Conservation (phyloP, 768 basidiomycete species). For the Kwoniella newhampshirensis region DNA sequence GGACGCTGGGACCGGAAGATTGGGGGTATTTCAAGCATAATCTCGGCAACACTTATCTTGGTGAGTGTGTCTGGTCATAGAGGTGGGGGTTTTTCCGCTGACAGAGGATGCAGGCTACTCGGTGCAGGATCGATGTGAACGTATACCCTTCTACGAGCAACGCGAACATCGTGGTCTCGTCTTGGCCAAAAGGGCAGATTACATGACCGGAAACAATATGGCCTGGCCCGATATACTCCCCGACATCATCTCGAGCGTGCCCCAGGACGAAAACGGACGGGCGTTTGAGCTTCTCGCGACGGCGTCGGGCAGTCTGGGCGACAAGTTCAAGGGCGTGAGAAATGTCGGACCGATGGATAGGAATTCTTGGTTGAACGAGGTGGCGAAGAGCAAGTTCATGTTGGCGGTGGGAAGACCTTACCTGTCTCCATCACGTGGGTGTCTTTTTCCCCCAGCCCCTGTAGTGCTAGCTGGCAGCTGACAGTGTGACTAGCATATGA, state of each 20-base stretch:
- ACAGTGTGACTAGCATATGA: slow-evolving; percentile 23
- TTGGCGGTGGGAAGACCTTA: slow-evolving; percentile 25
- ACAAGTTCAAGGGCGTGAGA: neutral
- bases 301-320: too few species aligned
- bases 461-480: too few species aligned
- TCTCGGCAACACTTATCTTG: too few species aligned
- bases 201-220: slow-evolving; percentile 2
- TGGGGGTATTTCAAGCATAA: too few species aligned
- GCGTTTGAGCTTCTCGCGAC: slow-evolving; percentile 6
- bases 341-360: slow-evolving; percentile 11
- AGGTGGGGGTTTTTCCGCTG: too few species aligned
- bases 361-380: slow-evolving; percentile 8
- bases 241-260: slow-evolving; percentile 10
- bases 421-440: slow-evolving; percentile 24
- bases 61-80: too few species aligned
- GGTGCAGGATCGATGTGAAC: too few species aligned
- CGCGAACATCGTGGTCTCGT: slow-evolving; percentile 19
- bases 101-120: too few species aligned
- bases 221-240: slow-evolving; percentile 6
- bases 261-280: slow-evolving; percentile 1
- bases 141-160: neutral
- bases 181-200: slow-evolving; percentile 18
- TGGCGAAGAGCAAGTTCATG: slow-evolving; percentile 19
- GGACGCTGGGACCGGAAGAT: too few species aligned
- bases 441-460: too few species aligned